A percentile compares a stretch with the other conserved stretches of the same genome.
Evolutionary conservation across 1,139 yeast genomes (phyloP).

Genomic region (Zygoascus meyerae): DNA sequence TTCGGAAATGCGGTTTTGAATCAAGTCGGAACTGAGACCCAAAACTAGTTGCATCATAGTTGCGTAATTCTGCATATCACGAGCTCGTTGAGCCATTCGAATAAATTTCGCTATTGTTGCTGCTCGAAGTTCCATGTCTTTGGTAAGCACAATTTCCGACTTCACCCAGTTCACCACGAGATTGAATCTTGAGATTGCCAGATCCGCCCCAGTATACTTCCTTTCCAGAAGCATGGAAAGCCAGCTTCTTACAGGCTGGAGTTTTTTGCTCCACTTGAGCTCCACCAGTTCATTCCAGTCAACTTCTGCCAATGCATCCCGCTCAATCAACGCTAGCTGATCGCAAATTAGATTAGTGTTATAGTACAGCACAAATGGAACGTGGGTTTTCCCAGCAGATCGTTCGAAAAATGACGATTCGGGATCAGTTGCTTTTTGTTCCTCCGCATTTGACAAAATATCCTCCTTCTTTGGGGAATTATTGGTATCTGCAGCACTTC

Average conservation of each 20-base stretch:
- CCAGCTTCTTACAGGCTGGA: constrained; percentile 80
- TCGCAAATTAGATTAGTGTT: constrained; percentile 61
- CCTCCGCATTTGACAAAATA: not conserved
- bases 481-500: not conserved
- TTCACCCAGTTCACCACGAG: constrained; percentile 85
- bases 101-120: constrained; percentile 72
- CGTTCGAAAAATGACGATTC: not conserved
- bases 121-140: constrained; percentile 51
- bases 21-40: constrained; percentile 70
- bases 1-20: constrained; percentile 45
- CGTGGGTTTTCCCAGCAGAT: constrained; percentile 40
- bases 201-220: constrained; percentile 60
- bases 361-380: constrained; percentile 74
- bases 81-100: constrained; percentile 68
- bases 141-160: constrained; percentile 75
- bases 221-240: constrained; percentile 64
- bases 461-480: not conserved
- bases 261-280: constrained; percentile 62
- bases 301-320: constrained; percentile 73
- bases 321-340: constrained; percentile 81
- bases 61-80: constrained; percentile 69
- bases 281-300: constrained; percentile 92
- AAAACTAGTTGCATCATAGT: constrained; percentile 82
- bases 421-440: not conserved
- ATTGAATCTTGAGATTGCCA: constrained; percentile 84